These are phyloP conservation scores for Adansonia grandidieri DNA, from an alignment of 441 rosid genomes.

Conservation along the genomic window DNA sequence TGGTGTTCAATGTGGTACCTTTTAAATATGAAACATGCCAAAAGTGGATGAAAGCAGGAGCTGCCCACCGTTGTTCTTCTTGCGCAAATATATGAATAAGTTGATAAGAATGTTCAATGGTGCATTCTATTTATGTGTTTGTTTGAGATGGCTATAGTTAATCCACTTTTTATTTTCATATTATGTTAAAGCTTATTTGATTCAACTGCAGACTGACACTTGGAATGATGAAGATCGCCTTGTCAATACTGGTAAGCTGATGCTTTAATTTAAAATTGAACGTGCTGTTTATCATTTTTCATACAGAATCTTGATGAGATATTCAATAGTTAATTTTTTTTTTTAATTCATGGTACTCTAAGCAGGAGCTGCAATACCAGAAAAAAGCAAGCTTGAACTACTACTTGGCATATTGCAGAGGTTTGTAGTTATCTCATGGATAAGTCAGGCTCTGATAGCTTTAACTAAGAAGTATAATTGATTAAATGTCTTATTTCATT, in stretches of 20 bases:
- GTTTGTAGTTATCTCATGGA: conserved; percentile 26
- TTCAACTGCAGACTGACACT: conserved; percentile 27
- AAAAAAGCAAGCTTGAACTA: conserved; percentile 33
- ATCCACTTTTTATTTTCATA: background rate
- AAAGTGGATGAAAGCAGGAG: background rate
- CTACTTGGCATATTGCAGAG: conserved; percentile 36
- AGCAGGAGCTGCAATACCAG: conserved; percentile 29
- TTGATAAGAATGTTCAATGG: background rate
- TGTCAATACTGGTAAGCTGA: conserved; percentile 30
- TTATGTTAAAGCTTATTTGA: conserved; percentile 17
- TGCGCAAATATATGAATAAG: conserved; percentile 7
- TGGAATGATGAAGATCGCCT: conserved; percentile 8
- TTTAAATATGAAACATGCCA: conserved; percentile 15
- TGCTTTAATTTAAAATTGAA: conserved; percentile 10
- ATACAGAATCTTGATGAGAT: background rate
- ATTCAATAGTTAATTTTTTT: conserved; percentile 15
- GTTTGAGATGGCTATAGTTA: conserved; percentile 11
- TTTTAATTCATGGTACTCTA: conserved; percentile 12
- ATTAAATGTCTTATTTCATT: conserved; percentile 17
- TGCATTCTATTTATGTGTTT: background rate
- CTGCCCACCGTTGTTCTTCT: background rate
- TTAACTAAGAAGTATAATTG: conserved; percentile 10
- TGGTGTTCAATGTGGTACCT: background rate
- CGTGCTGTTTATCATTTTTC: conserved; percentile 13
- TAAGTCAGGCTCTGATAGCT: conserved; percentile 1